Conservation (phyloP, 2,329 filamentous ascomycete species). For the Dichotomopilus funicola region DNA sequence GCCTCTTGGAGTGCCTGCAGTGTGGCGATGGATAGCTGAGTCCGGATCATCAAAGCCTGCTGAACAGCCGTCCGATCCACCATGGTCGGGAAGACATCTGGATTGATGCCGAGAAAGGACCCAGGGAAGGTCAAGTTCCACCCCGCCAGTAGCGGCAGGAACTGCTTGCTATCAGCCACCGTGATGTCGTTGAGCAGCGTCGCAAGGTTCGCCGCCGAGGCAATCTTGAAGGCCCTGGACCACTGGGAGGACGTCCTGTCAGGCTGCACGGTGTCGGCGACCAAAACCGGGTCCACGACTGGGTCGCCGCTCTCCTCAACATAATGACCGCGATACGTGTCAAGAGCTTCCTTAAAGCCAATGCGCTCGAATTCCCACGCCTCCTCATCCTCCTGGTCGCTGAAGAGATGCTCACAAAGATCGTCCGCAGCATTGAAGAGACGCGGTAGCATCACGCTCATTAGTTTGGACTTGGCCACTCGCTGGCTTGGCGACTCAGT, state of each 20-base stretch:
- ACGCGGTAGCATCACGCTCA: constrained; percentile 8
- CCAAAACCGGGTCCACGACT: constrained; percentile 12
- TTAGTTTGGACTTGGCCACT: constrained; percentile 2
- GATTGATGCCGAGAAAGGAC: constrained; percentile 6
- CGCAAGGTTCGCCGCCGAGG: constrained; percentile 18
- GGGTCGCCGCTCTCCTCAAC: constrained; percentile 6
- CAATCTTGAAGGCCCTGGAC: constrained; percentile 3
- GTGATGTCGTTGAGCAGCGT: constrained; percentile 14
- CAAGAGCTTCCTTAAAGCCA: constrained; percentile 6
- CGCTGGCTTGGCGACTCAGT: constrained; percentile 8
- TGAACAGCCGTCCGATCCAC: constrained; percentile 11
- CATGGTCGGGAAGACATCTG: not conserved
- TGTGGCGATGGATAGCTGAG: constrained; percentile 16
- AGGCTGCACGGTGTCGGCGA: constrained; percentile 8
- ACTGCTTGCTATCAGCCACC: not conserved
- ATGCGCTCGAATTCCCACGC: constrained; percentile 8
- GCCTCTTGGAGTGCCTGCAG: constrained; percentile 9
- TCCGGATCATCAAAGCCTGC: constrained; percentile 19
- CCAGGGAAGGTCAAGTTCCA: constrained; percentile 16
- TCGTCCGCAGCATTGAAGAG: constrained; percentile 12
- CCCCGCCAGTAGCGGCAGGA: constrained; percentile 9
- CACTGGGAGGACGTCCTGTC: constrained; percentile 1
- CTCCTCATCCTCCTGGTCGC: constrained; percentile 3
- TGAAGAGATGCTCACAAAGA: constrained; percentile 13
- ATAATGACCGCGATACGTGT: constrained; percentile 11